Evolutionary conservation across 1,284 basidiomycete genomes (phyloP).

Genomic region (Xerocomus alliaceus): DNA sequence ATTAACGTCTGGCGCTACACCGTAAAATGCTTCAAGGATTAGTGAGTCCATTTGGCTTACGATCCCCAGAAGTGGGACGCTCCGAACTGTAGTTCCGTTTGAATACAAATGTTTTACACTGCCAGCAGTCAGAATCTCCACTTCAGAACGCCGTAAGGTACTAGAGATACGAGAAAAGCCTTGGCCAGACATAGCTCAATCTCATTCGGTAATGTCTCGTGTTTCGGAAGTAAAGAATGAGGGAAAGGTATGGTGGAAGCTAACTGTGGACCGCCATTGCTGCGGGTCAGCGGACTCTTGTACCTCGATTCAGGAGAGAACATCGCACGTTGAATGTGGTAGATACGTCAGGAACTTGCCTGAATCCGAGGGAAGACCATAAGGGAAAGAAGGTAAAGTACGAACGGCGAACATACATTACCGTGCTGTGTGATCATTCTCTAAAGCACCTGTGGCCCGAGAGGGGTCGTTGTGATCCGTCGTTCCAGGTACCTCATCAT

Average conservation of each 20-base stretch:
- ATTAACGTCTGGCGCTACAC: not conserved
- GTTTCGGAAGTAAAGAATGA: not conserved
- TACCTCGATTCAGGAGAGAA: too few species aligned
- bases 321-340: too few species aligned
- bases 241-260: not conserved
- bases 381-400: not conserved
- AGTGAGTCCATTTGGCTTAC: not conserved
- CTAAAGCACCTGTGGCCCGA: not conserved
- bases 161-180: not conserved
- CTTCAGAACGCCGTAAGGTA: not conserved
- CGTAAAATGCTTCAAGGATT: not conserved
- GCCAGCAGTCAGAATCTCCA: not conserved
- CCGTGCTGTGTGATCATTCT: not conserved
- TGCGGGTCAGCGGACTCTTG: too few species aligned
- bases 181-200: not conserved
- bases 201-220: not conserved
- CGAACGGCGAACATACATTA: conserved; percentile 9
- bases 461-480: conserved; percentile 42
- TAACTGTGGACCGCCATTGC: too few species aligned
- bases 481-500: conserved; percentile 52
- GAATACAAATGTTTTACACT: not conserved
- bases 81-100: not conserved
- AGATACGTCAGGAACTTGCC: too few species aligned
- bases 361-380: not conserved
- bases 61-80: not conserved